Base-by-base conservation (phyloP, 108 stramenopile genomes). In the Aurantiochytrium sp. region DNA sequence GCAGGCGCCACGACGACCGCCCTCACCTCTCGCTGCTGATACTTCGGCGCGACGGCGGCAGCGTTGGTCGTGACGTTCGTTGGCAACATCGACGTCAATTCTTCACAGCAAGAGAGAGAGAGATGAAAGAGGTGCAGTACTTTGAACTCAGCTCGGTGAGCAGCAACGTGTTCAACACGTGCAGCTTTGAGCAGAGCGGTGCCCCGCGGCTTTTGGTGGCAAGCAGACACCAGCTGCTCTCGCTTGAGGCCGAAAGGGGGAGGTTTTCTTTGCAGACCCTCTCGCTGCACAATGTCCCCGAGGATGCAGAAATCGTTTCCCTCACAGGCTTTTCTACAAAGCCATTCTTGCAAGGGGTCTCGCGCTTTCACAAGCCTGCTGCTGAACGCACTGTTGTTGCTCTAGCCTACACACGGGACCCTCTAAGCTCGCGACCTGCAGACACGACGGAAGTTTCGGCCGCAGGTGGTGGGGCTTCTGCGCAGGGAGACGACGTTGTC, bases 71-170 rank as follows among this genome's bases (percentile, higher is more conserved):
- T 0, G 35, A 35, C 35, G 35, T 35, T 35, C 35, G 35, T 35
- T 35, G 35, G 35, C 35, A 35, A 35, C 35, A 35, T 35, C 35
- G 35, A 35, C 35, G 35, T 35, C 35, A 2, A 35, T 35, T 35
- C 35, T 35, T 35, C 35, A 35, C 35, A 35, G 0, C 35, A 35
- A 35, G 35, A 35, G 35, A 1, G 35, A 35, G 35, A 35, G 35
- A 35, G 55, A 69, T 69, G 64, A 69, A 83, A 18, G 76, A 83
- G 51, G 45, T 83, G 76, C 76, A 83, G 76, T 83, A 53, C 51
- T 83, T 47, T 12, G 76, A 83, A 4, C 76, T 83, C 16, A 69
- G 64, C 64, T 12, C 49, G 49, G 51, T 12, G 76, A 83, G 49
- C 51, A 53, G 23, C 23, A 47, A 83, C 76, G 23, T 83, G 6